Conservation (phyloP, 176 grass and related monocot genomes). For the Tuctoria greenei region DNA sequence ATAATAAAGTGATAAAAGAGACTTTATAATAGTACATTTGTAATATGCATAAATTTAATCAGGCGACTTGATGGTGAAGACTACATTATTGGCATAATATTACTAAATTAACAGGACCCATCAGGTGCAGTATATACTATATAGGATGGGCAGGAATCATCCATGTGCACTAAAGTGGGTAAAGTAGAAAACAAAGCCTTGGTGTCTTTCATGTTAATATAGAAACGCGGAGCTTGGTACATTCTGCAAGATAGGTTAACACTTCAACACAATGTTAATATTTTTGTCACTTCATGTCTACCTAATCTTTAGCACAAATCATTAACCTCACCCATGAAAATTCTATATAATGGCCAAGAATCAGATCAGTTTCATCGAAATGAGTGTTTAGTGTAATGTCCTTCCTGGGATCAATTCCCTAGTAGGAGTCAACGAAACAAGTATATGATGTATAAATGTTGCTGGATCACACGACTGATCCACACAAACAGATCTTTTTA, state of each 20-base stretch:
- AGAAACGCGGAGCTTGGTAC: not conserved
- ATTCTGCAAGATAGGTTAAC: not conserved
- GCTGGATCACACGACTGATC: conserved; percentile 22
- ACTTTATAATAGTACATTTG: not conserved
- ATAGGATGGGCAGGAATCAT: not conserved
- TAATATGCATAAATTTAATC: not conserved
- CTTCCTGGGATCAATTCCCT: no score
- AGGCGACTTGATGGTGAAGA: not conserved
- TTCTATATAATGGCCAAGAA: not conserved
- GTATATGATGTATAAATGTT: not conserved
- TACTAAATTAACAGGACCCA: not conserved
- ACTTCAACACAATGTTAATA: not conserved
- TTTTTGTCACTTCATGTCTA: not conserved
- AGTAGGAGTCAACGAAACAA: no score
- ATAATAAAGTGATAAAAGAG: not conserved
- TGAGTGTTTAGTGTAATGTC: no score
- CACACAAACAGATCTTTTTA: conserved; percentile 15
- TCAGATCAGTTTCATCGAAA: no score
- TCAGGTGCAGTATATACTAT: not conserved
- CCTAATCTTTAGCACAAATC: not conserved
- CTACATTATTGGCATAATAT: not conserved
- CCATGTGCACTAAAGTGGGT: not conserved
- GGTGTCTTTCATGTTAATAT: not conserved
- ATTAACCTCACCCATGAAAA: not conserved
- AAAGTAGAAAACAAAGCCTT: not conserved